Conservation (phyloP, 495 filamentous ascomycete genomes). For the Lasiosphaeriaceae sp. region DNA sequence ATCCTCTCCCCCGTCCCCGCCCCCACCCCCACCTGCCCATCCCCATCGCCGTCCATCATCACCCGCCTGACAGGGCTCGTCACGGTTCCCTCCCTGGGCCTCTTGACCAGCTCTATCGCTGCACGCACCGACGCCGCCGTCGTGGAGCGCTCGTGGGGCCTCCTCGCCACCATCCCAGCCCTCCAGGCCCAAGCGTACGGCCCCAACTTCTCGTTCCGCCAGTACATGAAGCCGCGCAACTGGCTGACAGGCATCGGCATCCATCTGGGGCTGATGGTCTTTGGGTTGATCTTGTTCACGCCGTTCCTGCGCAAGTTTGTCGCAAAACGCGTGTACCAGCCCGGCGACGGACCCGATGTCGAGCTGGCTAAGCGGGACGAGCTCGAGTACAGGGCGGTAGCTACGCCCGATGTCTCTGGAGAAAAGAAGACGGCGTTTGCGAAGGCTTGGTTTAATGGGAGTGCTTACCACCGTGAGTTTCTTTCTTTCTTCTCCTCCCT, state of each 20-base stretch:
- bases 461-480: conserved; percentile 59
- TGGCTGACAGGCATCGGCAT: conserved; percentile 52
- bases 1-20: conserved; percentile 61
- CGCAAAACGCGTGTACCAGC: conserved; percentile 49
- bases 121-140: conserved; percentile 59
- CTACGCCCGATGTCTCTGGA: conserved; percentile 47
- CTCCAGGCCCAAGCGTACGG: conserved; percentile 56
- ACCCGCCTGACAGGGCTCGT: conserved; percentile 59
- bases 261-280: conserved; percentile 53
- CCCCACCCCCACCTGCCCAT: conserved; percentile 36
- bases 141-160: conserved; percentile 73
- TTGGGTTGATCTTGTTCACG: conserved; percentile 46
- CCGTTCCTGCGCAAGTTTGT: conserved; percentile 34
- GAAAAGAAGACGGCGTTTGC: conserved; percentile 51
- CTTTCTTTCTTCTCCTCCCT: no score
- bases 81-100: conserved; percentile 61
- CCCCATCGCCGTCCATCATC: conserved; percentile 29
- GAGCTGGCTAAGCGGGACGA: conserved; percentile 55
- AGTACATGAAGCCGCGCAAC: conserved; percentile 63
- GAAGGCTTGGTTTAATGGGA: conserved; percentile 55
- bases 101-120: conserved; percentile 58
- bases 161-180: conserved; percentile 52
- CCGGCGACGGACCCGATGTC: conserved; percentile 62
- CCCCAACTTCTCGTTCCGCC: conserved; percentile 64
- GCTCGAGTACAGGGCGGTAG: conserved; percentile 65